Base-by-base conservation (phyloP, 306 rosid species). In the Quercus aquifolioides region DNA sequence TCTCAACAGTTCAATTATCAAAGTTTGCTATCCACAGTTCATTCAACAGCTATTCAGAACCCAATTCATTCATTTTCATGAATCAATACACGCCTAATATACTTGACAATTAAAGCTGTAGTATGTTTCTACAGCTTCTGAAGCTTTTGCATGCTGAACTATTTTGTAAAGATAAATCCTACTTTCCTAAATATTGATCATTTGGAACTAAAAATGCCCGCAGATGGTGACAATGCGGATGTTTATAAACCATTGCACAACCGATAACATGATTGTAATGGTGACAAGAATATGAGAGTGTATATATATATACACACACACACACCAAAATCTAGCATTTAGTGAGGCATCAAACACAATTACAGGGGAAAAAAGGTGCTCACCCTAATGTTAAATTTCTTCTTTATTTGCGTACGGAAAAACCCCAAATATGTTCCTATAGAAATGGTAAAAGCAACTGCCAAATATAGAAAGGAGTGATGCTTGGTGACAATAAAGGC, bases 311-410 rank as follows among this genome's bases (percentile, higher is more conserved):
- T 38, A 73, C 43, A 51, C 71, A 75, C n/a, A 57, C 5, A 58
- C 5, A 80, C 69, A 71, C 68, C 73, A 38, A 69, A 78, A 9
- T 57, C 73, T 25, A 38, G 15, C 35, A 23, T 67, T 20, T 18
- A 41, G 76, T 12, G 68, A 67, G 84, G 41, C 74, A 33, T 56
- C 11, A 46, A 7, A 78, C 52, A 80, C 26, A 55, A 57, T 4
- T n/a, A 6, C 35, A 71, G 57, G 69, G 17, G 17, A 73, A 77
- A 69, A 73, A 79, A 15, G 58, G 64, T 43, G 25, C 84, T 79
- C 35, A 93, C 99, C 96, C 91, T 88, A 80, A 96, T 93, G 87
- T 96, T 96, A 85, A 96, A 96, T 87, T 92, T 96, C 90, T 82
- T 96, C 76, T 88, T 88, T 56, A 91, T 91, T 74, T 87, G 94